phyloP scores from a whole-genome alignment of 352 stramenopile genomes.

The Globisporangium cystogenes region DNA sequence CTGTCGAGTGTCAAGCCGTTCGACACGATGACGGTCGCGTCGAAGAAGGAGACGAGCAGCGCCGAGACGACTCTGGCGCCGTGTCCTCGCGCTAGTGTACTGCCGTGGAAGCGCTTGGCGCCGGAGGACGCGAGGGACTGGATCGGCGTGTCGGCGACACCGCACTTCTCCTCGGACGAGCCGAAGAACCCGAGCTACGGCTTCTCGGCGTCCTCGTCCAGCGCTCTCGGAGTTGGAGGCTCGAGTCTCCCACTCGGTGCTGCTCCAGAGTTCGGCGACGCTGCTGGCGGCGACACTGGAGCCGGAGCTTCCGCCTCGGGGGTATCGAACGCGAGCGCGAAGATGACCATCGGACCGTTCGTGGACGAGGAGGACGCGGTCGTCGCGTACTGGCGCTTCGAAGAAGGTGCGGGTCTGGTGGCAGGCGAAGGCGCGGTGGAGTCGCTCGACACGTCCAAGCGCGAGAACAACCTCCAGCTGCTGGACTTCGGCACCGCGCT shows the following conservation, averaged over 20 bases:
- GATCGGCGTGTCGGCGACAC: slow-evolving; percentile 33
- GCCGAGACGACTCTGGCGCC: background rate
- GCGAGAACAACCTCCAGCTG: slow-evolving; percentile 68
- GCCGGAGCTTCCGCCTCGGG: slow-evolving; percentile 1
- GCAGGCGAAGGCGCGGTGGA: slow-evolving; percentile 35
- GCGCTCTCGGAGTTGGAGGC: slow-evolving; percentile 5
- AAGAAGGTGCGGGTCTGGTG: slow-evolving; percentile 46
- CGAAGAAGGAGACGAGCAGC: slow-evolving; percentile 1
- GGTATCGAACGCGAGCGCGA: slow-evolving; percentile 11
- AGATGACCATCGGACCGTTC: slow-evolving; percentile 77
- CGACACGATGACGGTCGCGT: slow-evolving; percentile 29
- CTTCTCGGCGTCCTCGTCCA: slow-evolving; percentile 22
- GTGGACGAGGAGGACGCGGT: slow-evolving; percentile 82
- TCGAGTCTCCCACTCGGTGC: background rate
- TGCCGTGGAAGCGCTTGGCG: slow-evolving; percentile 61
- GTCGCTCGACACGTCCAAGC: slow-evolving; percentile 76
- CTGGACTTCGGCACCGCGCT: slow-evolving; percentile 27
- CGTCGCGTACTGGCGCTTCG: slow-evolving; percentile 83
- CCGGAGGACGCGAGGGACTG: slow-evolving; percentile 68
- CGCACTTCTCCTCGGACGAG: slow-evolving; percentile 46
- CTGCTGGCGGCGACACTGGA: background rate
- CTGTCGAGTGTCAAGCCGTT: slow-evolving; percentile 43
- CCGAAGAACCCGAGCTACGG: slow-evolving; percentile 52
- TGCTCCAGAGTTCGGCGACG: background rate
- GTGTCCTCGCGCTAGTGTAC: slow-evolving; percentile 23